Percentiles rank a stretch among this genome's conserved stretches.
Conservation (phyloP, 202 grass and related monocot genomes). For the Setaria italica region DNA sequence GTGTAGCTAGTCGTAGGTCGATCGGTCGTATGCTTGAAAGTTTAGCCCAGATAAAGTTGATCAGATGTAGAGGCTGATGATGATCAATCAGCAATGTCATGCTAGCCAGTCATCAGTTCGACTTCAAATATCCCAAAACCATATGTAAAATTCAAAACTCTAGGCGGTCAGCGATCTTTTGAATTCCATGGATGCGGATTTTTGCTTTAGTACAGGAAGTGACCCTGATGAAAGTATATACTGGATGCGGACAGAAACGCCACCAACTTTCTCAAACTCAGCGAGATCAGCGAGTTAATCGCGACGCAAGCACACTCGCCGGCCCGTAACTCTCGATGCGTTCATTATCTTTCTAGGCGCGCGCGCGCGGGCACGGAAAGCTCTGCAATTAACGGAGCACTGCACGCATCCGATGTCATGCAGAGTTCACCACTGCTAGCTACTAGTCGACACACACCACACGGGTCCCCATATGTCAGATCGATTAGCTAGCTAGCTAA, state of each 20-base stretch:
- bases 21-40: no score
- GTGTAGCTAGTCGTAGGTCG: neutral
- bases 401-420: neutral
- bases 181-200: no score
- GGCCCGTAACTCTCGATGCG: conserved; percentile 42
- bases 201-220: no score
- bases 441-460: neutral
- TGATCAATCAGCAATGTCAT: neutral
- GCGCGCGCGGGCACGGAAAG: conserved; percentile 40
- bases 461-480: conserved; percentile 25
- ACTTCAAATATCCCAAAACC: no score
- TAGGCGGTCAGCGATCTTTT: no score
- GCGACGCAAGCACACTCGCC: neutral
- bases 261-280: conserved; percentile 40
- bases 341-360: conserved; percentile 31
- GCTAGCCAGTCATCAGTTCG: neutral
- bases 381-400: conserved; percentile 32
- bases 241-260: neutral
- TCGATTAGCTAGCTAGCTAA: neutral
- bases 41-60: neutral
- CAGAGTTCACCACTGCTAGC: neutral
- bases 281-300: conserved; percentile 5
- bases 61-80: neutral
- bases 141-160: no score
- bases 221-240: neutral